These are phyloP conservation scores for Zygotorulaspora sp. DNA, from an alignment of 805 yeast species.

Conservation along the genomic window DNA sequence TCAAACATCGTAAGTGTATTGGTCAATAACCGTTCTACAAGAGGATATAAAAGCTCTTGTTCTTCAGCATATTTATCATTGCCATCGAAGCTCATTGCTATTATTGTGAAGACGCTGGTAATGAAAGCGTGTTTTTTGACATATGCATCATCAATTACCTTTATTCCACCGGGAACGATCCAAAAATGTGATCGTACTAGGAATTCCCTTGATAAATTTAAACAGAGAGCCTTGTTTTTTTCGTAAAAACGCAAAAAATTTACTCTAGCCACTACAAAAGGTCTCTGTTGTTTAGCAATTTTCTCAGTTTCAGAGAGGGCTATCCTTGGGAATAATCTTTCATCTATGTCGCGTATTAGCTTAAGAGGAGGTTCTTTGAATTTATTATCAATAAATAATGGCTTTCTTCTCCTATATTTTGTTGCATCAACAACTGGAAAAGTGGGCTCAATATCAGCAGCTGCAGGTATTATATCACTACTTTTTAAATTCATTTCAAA, in stretches of 20 bases:
- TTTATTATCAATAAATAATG: constrained; percentile 10
- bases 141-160: constrained; percentile 42
- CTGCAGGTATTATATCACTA: background rate
- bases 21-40: constrained; percentile 49
- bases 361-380: constrained; percentile 38
- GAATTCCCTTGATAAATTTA: constrained; percentile 44
- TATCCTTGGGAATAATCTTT: constrained; percentile 36
- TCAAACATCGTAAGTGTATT: constrained; percentile 45
- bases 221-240: constrained; percentile 41
- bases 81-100: constrained; percentile 55
- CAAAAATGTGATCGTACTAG: constrained; percentile 53
- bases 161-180: constrained; percentile 61
- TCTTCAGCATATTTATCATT: constrained; percentile 45
- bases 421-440: background rate
- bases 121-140: constrained; percentile 51
- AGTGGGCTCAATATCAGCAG: background rate
- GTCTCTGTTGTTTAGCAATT: constrained; percentile 33
- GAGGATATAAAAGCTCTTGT: constrained; percentile 43
- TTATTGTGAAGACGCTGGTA: constrained; percentile 48
- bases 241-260: constrained; percentile 46
- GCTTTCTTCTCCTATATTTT: constrained; percentile 2
- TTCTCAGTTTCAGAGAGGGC: constrained; percentile 28
- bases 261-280: constrained; percentile 38
- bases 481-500: background rate
- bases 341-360: constrained; percentile 38